phyloP scores from a whole-genome alignment of 768 basidiomycete species.

The Sporobolomyces phaffii region DNA sequence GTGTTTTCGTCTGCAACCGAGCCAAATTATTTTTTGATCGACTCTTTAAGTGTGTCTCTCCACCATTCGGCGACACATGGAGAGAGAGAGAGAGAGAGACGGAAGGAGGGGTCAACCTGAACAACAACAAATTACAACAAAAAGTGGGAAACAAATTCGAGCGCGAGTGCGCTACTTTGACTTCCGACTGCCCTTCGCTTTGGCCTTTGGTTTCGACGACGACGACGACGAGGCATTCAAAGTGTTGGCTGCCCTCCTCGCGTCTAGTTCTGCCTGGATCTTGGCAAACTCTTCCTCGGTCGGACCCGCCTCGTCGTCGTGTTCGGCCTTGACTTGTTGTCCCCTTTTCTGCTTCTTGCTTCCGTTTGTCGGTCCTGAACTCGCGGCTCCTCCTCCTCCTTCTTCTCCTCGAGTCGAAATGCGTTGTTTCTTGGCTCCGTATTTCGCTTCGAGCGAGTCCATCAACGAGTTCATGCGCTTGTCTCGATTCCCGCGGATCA shows the following conservation, averaged over 20 bases:
- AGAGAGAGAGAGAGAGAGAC: too few species aligned
- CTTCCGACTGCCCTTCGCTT: not conserved
- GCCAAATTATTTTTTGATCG: too few species aligned
- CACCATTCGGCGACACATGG: too few species aligned
- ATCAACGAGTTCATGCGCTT: constrained; percentile 35
- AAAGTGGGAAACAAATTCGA: too few species aligned
- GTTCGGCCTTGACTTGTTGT: not conserved
- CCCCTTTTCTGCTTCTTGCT: constrained; percentile 43
- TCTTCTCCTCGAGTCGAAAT: constrained; percentile 38
- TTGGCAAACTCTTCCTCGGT: constrained; percentile 42
- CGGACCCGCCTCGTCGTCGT: constrained; percentile 42
- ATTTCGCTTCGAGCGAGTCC: constrained; percentile 41
- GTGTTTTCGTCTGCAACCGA: too few species aligned
- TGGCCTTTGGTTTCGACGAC: not conserved
- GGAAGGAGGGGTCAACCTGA: too few species aligned
- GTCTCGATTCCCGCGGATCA: constrained; percentile 38
- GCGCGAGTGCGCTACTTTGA: too few species aligned
- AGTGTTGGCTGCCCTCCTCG: not conserved
- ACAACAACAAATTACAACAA: too few species aligned
- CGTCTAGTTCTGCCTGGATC: constrained; percentile 41
- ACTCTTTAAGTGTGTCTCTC: too few species aligned
- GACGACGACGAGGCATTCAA: not conserved
- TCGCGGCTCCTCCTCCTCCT: constrained; percentile 37
- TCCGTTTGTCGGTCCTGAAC: constrained; percentile 40
- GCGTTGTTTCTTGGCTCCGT: constrained; percentile 45